Percentiles rank a stretch among this genome's conserved stretches.
Conservation (phyloP, 768 basidiomycete genomes). For the Rhodotorula paludigena region DNA sequence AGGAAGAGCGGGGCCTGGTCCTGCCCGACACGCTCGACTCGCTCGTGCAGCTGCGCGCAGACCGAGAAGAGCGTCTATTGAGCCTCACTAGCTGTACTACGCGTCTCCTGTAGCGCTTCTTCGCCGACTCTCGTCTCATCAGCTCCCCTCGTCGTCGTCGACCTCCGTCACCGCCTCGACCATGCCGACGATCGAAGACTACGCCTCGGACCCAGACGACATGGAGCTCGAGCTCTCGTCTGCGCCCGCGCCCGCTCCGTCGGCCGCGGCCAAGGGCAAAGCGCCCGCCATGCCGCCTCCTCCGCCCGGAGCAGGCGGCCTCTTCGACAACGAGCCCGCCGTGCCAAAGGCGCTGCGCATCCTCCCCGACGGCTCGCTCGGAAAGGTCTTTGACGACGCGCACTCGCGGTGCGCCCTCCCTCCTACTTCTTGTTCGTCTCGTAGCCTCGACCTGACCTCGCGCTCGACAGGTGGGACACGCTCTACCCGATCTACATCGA, state of each 20-base stretch:
- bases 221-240: slow-evolving; percentile 23
- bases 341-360: slow-evolving; percentile 14
- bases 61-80: too few relatives aligned
- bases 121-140: not conserved
- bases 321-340: not conserved
- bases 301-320: not conserved
- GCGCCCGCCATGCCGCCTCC: not conserved
- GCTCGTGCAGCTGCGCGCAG: too few relatives aligned
- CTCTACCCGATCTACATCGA: slow-evolving; percentile 95
- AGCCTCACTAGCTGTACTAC: too few relatives aligned
- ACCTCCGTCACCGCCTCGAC: too few relatives aligned
- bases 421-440: not conserved
- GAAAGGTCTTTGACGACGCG: not conserved
- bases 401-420: slow-evolving; percentile 10
- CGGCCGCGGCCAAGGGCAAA: slow-evolving; percentile 2
- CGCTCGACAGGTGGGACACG: slow-evolving; percentile 25
- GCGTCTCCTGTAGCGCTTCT: too few relatives aligned
- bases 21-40: too few relatives aligned
- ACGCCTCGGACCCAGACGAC: slow-evolving; percentile 34
- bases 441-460: too few relatives aligned
- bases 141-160: not conserved
- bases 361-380: slow-evolving; percentile 1
- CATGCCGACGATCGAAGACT: slow-evolving; percentile 36
- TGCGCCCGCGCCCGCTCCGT: not conserved
- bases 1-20: too few relatives aligned